Evolutionary conservation across 2,329 filamentous ascomycete genomes (phyloP), one percentile per base, ranked within the genome.

Genomic region (Dothideomycetes sp.): DNA sequence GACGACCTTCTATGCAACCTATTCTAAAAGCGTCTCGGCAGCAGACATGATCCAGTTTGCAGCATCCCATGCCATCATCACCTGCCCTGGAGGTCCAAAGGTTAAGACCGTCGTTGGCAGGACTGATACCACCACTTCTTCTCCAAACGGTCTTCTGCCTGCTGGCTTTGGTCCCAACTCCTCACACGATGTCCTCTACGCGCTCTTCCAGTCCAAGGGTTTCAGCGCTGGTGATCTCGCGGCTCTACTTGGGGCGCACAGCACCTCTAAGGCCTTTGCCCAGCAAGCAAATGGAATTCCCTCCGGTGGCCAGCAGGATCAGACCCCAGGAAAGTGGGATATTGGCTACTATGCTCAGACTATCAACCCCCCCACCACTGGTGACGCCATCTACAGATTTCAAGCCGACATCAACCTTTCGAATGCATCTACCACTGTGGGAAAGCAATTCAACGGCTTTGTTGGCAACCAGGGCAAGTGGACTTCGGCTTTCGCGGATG

Each of bases 11-110:
- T 67, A 63, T 43, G 15, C 31, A 9, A 40, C 40, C 14, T 46
- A 49, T 18, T 31, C 27, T 30, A 14, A 18, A 18, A 16, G 29
- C n/a, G 60, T 73, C n/a, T 58, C 62, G 9, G 68, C 70, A 46
- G 72, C 72, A 14, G 72, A 77, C 52, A 56, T 76, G 15, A 67
- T 73, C 31, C 69, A 73, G 50, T 65, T 72, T 36, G 68, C 63
- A 3, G 63, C 46, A 18, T 43, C 57, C 35, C 58, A 68, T 31
- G 70, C 65, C 5, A 66, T 68, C 3, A 62, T 69, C 2, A 59
- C 62, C 15, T 72, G 72, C 34, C 65, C 71, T 1, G 57, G 68
- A n/a, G 72, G 72, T 0, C 72, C 71, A 3, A 60, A 64, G 9
- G 65, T 75, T 34, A 53, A 61, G 12, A 63, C 64, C n/a, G 68